Percentiles rank a stretch among this genome's conserved stretches.
Evolutionary conservation across 768 basidiomycete genomes (phyloP).

Genomic region (Mycena venus): DNA sequence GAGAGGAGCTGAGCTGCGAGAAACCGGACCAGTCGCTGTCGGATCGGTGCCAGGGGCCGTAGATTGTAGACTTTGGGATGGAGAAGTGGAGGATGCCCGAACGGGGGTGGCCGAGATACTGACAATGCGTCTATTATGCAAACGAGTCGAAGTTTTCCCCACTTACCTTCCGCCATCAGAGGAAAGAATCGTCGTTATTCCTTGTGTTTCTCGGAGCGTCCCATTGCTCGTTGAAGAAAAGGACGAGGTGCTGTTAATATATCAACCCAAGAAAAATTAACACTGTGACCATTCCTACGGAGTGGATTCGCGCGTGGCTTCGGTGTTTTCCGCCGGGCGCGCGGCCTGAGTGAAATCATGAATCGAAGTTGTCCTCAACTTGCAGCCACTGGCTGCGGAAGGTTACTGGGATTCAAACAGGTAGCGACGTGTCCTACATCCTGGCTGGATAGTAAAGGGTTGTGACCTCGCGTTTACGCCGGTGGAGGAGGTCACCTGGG

Average conservation of each 20-base stretch:
- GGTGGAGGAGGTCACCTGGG: slow-evolving; percentile 1
- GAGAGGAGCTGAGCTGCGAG: too few species aligned
- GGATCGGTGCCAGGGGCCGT: background rate
- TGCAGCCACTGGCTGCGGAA: slow-evolving; percentile 1
- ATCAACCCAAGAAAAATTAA: too few species aligned
- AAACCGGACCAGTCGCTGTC: background rate
- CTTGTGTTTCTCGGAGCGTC: too few species aligned
- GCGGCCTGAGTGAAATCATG: too few species aligned
- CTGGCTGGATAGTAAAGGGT: slow-evolving; percentile 4
- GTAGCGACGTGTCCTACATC: background rate
- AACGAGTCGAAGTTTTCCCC: background rate
- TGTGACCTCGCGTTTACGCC: background rate
- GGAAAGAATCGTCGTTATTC: background rate
- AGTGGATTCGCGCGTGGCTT: too few species aligned
- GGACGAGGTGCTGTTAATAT: too few species aligned
- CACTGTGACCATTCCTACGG: too few species aligned
- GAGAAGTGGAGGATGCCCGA: too few species aligned
- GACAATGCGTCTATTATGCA: background rate
- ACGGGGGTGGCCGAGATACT: background rate
- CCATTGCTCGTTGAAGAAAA: too few species aligned
- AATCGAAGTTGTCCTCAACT: background rate
- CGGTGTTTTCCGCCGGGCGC: too few species aligned
- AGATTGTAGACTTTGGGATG: too few species aligned
- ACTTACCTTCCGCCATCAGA: background rate
- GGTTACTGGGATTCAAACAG: background rate